phyloP scores from a whole-genome alignment of 305 asterid genomes.

The Salvia sclarea region DNA sequence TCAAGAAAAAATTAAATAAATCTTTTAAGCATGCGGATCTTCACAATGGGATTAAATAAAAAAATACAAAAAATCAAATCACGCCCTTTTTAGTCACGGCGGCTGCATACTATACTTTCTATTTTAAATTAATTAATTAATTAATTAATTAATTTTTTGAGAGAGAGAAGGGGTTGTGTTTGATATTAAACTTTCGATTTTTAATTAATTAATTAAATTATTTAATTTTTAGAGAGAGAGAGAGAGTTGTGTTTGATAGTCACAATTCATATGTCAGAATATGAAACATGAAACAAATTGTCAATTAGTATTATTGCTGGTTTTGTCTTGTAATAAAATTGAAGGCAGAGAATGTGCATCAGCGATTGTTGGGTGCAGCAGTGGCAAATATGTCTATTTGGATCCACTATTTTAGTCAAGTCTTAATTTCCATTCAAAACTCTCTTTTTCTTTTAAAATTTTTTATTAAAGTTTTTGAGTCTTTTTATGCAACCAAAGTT shows the following conservation, averaged over 20 bases:
- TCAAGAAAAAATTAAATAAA: conserved; percentile 28
- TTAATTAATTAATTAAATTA: too few species aligned
- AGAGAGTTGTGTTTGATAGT: conserved; percentile 20
- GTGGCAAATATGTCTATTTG: conserved; percentile 46
- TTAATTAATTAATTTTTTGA: too few species aligned
- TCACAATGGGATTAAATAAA: background rate
- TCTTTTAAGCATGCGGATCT: conserved; percentile 27
- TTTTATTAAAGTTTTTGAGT: conserved; percentile 28
- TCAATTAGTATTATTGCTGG: conserved; percentile 4
- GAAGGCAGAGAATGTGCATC: conserved; percentile 32
- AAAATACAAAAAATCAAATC: background rate
- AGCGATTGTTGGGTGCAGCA: conserved; percentile 53
- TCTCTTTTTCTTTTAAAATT: background rate
- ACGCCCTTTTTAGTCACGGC: background rate
- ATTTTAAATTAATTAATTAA: too few species aligned
- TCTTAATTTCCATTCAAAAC: conserved; percentile 35
- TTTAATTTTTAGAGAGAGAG: background rate
- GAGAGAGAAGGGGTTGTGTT: too few species aligned
- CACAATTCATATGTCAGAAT: conserved; percentile 30
- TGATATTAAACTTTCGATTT: too few species aligned
- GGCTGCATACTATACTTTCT: background rate
- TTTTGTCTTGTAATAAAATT: conserved; percentile 23
- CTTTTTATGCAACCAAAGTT: conserved; percentile 49
- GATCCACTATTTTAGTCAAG: conserved; percentile 43
- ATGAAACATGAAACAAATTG: conserved; percentile 35